These are phyloP conservation scores for Fusarium veterinarium DNA, from an alignment of 2,329 filamentous ascomycete species.

Conservation along the genomic window DNA sequence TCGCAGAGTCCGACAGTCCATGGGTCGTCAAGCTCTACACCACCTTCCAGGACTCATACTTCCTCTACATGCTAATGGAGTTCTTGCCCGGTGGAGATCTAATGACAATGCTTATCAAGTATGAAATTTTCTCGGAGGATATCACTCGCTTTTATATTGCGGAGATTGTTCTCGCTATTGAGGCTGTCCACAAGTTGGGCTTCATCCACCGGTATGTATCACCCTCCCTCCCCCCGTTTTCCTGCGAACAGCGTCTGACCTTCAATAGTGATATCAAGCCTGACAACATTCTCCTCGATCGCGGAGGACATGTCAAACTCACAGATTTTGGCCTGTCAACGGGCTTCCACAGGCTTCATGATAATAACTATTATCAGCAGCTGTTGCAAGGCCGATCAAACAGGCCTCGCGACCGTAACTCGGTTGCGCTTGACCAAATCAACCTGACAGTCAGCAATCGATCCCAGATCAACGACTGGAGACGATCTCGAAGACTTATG, in stretches of 20 bases:
- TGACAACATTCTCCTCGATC: slow-evolving; percentile 96
- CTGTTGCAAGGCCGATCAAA: slow-evolving; percentile 84
- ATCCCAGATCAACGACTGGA: slow-evolving; percentile 98
- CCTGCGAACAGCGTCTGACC: slow-evolving; percentile 20
- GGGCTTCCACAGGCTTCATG: slow-evolving; percentile 96
- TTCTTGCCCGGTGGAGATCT: slow-evolving; percentile 97
- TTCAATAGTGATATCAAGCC: slow-evolving; percentile 91
- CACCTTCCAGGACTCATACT: slow-evolving; percentile 96
- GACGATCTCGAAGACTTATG: slow-evolving; percentile 93
- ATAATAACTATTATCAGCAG: slow-evolving; percentile 98
- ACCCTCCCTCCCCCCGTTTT: background rate
- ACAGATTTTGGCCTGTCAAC: slow-evolving; percentile 98
- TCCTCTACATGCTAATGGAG: slow-evolving; percentile 99
- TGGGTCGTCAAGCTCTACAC: slow-evolving; percentile 99
- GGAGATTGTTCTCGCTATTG: slow-evolving; percentile 97
- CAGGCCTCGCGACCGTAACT: slow-evolving; percentile 84
- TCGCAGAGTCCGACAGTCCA: slow-evolving; percentile 98
- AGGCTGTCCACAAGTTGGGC: slow-evolving; percentile 96
- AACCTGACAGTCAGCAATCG: slow-evolving; percentile 98
- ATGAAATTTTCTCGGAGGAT: slow-evolving; percentile 98
- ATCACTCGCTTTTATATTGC: slow-evolving; percentile 99
- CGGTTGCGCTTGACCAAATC: slow-evolving; percentile 96
- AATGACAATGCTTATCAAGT: slow-evolving; percentile 99
- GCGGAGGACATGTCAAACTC: slow-evolving; percentile 96
- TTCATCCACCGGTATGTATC: slow-evolving; percentile 94